These are phyloP conservation scores for Aspergillaceae sp. DNA, from an alignment of 2,329 filamentous ascomycete species.

Conservation along the genomic window DNA sequence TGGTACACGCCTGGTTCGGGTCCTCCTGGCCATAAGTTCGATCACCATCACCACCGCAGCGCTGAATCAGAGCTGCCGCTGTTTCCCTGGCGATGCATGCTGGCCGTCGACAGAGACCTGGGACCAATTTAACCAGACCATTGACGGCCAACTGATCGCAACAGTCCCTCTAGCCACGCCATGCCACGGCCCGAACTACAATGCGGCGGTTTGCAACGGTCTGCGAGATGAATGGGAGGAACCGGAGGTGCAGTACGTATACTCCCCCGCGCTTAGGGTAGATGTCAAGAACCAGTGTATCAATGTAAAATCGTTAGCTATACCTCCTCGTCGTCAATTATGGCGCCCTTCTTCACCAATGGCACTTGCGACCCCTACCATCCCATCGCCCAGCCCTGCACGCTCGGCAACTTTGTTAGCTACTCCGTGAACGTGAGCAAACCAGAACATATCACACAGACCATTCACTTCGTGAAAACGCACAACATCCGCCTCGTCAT, in stretches of 20 bases:
- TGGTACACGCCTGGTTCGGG: too few species aligned
- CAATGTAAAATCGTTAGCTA: slow-evolving; percentile 40
- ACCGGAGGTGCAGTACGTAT: slow-evolving; percentile 38
- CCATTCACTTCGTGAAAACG: slow-evolving; percentile 34
- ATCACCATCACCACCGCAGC: too few species aligned
- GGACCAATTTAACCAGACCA: slow-evolving; percentile 44
- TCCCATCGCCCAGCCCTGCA: slow-evolving; percentile 19
- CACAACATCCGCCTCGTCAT: slow-evolving; percentile 45
- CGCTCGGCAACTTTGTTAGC: slow-evolving; percentile 19
- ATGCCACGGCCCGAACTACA: slow-evolving; percentile 45
- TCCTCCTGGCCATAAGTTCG: too few species aligned
- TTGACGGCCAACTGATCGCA: slow-evolving; percentile 44
- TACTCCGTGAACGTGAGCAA: slow-evolving; percentile 31
- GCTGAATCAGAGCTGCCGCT: slow-evolving; percentile 37
- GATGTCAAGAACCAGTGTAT: not conserved
- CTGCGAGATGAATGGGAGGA: slow-evolving; percentile 38
- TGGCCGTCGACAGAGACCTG: slow-evolving; percentile 46
- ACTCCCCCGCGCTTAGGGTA: not conserved
- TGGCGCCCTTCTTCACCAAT: slow-evolving; percentile 33
- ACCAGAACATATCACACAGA: slow-evolving; percentile 14
- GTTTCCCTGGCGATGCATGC: slow-evolving; percentile 44
- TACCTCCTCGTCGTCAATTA: slow-evolving; percentile 41
- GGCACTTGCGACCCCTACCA: slow-evolving; percentile 37
- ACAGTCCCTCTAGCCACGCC: slow-evolving; percentile 46
- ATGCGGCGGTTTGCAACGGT: slow-evolving; percentile 36